phyloP scores from a whole-genome alignment of 2,329 filamentous ascomycete species.

The Clarireedia monteithiana region DNA sequence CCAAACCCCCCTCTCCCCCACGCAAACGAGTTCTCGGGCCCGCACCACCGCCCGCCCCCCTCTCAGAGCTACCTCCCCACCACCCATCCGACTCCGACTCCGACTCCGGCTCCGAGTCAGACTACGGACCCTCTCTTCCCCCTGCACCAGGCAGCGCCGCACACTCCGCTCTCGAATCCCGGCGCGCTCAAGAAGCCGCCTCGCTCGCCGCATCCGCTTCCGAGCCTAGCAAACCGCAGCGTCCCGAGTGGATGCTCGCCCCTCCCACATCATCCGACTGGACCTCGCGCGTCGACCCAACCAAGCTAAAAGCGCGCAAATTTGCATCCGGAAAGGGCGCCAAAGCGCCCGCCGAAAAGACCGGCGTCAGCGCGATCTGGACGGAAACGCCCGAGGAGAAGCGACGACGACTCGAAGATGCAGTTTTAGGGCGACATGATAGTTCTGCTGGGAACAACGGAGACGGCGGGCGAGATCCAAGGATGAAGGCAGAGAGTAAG shows the following conservation, averaged over 20 bases:
- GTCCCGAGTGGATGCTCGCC: slow-evolving; percentile 80
- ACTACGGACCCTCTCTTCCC: slow-evolving; percentile 54
- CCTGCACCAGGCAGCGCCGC: slow-evolving; percentile 31
- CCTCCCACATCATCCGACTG: slow-evolving; percentile 50
- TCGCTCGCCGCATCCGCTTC: slow-evolving; percentile 10
- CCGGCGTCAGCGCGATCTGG: slow-evolving; percentile 51
- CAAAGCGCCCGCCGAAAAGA: slow-evolving; percentile 32
- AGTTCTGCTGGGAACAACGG: slow-evolving; percentile 7
- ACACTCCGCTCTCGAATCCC: slow-evolving; percentile 9
- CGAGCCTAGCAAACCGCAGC: slow-evolving; percentile 43
- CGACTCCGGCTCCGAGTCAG: slow-evolving; percentile 35
- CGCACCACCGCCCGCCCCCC: slow-evolving; percentile 35
- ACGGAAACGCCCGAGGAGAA: slow-evolving; percentile 89
- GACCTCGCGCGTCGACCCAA: slow-evolving; percentile 66
- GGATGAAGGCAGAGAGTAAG: slow-evolving; percentile 19
- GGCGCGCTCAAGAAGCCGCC: neutral
- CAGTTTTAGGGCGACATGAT: slow-evolving; percentile 64
- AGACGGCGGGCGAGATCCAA: slow-evolving; percentile 2
- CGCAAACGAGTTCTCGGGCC: slow-evolving; percentile 29
- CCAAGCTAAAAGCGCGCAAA: slow-evolving; percentile 71
- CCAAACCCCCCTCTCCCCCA: slow-evolving; percentile 5
- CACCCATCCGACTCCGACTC: slow-evolving; percentile 27
- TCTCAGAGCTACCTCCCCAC: slow-evolving; percentile 32
- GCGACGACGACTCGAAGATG: slow-evolving; percentile 68
- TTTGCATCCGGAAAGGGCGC: slow-evolving; percentile 66